A percentile compares a stretch with the other conserved stretches of the same genome.
These are phyloP conservation scores for Bromus sterilis DNA, from an alignment of 176 grass and related monocot genomes.

Conservation along the genomic window DNA sequence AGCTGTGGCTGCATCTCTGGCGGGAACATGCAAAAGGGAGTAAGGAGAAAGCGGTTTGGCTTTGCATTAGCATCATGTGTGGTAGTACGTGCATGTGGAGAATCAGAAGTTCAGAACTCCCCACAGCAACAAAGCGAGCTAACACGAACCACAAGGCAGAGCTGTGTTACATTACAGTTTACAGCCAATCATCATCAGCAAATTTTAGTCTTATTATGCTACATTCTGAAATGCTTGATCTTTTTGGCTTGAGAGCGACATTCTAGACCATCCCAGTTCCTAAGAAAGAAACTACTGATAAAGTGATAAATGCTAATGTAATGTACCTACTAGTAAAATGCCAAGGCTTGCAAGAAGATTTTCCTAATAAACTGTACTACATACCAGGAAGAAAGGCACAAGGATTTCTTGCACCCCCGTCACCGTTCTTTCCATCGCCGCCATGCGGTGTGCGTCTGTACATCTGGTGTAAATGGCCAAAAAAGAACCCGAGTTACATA, in stretches of 20 bases:
- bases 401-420: not conserved
- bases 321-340: not conserved
- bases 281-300: not conserved
- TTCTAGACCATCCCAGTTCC: constrained; percentile 18
- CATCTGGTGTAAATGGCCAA: constrained; percentile 58
- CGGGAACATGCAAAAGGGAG: constrained; percentile 27
- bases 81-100: not conserved
- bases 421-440: constrained; percentile 46
- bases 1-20: constrained; percentile 45
- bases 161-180: not conserved
- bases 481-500: not conserved
- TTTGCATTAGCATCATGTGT: constrained; percentile 28
- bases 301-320: no score
- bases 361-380: not conserved
- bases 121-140: not conserved
- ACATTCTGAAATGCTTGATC: not conserved
- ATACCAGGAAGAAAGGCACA: not conserved
- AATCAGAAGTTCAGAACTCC: not conserved
- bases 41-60: constrained; percentile 15
- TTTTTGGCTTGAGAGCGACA: not conserved
- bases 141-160: not conserved
- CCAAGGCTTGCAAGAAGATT: not conserved
- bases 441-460: constrained; percentile 73
- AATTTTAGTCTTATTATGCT: not conserved
- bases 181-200: constrained; percentile 2